Percentiles rank a stretch among this genome's conserved stretches.
Conservation (phyloP, 441 rosid species). For the Arabidopsis hybrid region DNA sequence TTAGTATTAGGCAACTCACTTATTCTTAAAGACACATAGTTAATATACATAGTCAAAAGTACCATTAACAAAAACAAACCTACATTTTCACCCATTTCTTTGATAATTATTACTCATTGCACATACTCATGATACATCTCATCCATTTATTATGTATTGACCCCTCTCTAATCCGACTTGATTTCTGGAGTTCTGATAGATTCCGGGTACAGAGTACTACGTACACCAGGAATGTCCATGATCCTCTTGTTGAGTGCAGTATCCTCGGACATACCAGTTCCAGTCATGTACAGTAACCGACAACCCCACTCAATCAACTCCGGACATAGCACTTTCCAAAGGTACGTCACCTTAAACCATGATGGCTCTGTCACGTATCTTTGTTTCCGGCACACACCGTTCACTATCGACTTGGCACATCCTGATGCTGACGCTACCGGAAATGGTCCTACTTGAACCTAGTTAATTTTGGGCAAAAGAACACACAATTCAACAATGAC, state of each 20-base stretch:
- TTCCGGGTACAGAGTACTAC: constrained; percentile 42
- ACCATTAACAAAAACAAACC: constrained; percentile 20
- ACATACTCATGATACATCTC: background rate
- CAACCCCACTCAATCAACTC: constrained; percentile 52
- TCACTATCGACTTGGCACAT: constrained; percentile 59
- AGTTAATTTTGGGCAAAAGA: background rate
- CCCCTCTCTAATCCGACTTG: constrained; percentile 47
- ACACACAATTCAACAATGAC: background rate
- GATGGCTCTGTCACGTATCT: constrained; percentile 53
- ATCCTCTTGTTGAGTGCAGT: constrained; percentile 50
- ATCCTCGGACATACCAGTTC: constrained; percentile 23
- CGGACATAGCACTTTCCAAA: constrained; percentile 62
- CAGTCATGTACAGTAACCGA: constrained; percentile 28
- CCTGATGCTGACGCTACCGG: constrained; percentile 47
- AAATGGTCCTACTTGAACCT: constrained; percentile 52
- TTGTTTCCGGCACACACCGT: constrained; percentile 55
- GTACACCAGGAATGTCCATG: constrained; percentile 50
- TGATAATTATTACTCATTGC: background rate
- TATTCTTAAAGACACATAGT: constrained; percentile 1
- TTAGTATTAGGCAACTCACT: background rate
- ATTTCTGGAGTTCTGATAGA: constrained; percentile 38
- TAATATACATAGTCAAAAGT: constrained; percentile 3
- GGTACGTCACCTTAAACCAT: constrained; percentile 52
- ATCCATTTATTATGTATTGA: background rate
- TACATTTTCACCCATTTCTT: background rate